Conservation (phyloP, 2,329 filamentous ascomycete species). For the Dothiorella sarmentorum region DNA sequence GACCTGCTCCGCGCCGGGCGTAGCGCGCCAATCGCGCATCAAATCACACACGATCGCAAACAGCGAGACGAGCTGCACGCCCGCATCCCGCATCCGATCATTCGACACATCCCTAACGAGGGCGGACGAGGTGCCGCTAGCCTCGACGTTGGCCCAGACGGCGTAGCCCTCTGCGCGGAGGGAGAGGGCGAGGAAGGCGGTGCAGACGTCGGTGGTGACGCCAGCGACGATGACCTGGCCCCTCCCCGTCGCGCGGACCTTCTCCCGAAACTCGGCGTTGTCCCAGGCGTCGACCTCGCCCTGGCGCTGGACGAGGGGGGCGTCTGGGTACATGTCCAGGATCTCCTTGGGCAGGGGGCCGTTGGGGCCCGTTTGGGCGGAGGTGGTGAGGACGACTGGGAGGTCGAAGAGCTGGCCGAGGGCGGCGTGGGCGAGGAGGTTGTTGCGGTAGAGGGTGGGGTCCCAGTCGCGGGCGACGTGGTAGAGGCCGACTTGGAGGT, state of each 20-base stretch:
- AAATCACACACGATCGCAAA: slow-evolving; percentile 65
- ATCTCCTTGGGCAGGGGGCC: slow-evolving; percentile 69
- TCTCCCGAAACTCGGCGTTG: slow-evolving; percentile 63
- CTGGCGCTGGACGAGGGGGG: slow-evolving; percentile 63
- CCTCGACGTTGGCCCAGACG: slow-evolving; percentile 71
- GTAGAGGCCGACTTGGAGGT: slow-evolving; percentile 59
- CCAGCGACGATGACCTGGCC: slow-evolving; percentile 70
- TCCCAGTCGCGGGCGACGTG: slow-evolving; percentile 63
- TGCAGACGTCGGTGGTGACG: slow-evolving; percentile 71
- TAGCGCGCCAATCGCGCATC: slow-evolving; percentile 67
- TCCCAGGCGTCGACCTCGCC: slow-evolving; percentile 79
- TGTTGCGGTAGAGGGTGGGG: slow-evolving; percentile 61
- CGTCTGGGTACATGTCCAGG: slow-evolving; percentile 61
- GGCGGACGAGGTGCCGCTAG: slow-evolving; percentile 61
- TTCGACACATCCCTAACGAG: slow-evolving; percentile 64
- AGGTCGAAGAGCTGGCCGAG: slow-evolving; percentile 64
- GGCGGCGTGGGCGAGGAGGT: slow-evolving; percentile 65
- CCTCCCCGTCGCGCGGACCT: slow-evolving; percentile 62
- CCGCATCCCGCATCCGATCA: slow-evolving; percentile 62
- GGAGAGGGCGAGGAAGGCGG: slow-evolving; percentile 66
- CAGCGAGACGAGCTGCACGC: slow-evolving; percentile 60
- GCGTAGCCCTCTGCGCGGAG: slow-evolving; percentile 68
- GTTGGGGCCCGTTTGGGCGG: slow-evolving; percentile 63
- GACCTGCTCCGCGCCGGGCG: slow-evolving; percentile 51
- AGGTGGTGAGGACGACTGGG: slow-evolving; percentile 68